Conservation (phyloP, 2,329 filamentous ascomycete species). For the Ophiocordyceps camponoti-leonardi region DNA sequence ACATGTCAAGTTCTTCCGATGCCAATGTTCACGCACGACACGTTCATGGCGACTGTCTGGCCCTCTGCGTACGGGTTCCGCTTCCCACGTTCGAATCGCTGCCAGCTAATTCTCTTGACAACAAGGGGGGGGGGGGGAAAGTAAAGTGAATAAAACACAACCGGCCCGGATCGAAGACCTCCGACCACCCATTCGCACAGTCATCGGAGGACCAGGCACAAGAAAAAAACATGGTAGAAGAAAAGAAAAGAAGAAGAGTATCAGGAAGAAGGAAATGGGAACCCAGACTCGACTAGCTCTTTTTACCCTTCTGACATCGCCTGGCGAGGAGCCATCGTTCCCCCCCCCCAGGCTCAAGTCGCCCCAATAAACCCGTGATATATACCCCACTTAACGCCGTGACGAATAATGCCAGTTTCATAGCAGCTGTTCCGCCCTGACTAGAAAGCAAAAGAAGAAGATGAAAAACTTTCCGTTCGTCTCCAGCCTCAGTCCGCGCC, state of each 20-base stretch:
- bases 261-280: no score
- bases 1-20: no score
- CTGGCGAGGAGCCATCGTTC: conserved; percentile 4
- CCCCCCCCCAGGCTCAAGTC: conserved; percentile 15
- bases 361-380: conserved; percentile 21
- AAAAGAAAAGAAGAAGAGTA: not conserved
- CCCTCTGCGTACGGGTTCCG: no score
- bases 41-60: no score
- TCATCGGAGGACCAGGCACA: not conserved
- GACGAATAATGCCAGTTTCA: conserved; percentile 21
- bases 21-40: no score
- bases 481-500: conserved; percentile 29
- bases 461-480: not conserved
- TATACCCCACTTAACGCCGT: conserved; percentile 21
- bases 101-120: no score
- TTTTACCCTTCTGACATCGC: conserved; percentile 13
- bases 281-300: conserved; percentile 7
- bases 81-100: no score
- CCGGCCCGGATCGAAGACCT: no score
- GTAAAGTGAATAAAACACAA: no score
- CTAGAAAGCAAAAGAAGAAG: conserved; percentile 5
- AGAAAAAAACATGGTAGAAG: conserved; percentile 1
- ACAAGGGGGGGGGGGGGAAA: no score
- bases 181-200: not conserved
- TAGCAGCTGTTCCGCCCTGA: conserved; percentile 13